Evolutionary conservation across 345 rosid genomes (phyloP).

Genomic region (thale cress (Arabidopsis thaliana)): TAIR10.1 NC_003074.8:21360001-21360500

Average conservation of each 20-base stretch:
- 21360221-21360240: slow-evolving; percentile 13
- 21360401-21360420: slow-evolving; percentile 92
- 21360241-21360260: slow-evolving; percentile 15
- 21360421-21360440: slow-evolving; percentile 98
- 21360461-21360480: slow-evolving; percentile 70
- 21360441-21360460: slow-evolving; percentile 76
- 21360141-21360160: slow-evolving; percentile 12
- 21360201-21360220: slow-evolving; percentile 11
- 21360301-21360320: slow-evolving; percentile 99
- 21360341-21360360: slow-evolving; percentile 92
- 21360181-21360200: slow-evolving; percentile 15
- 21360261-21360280: slow-evolving; percentile 50
- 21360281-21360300: slow-evolving; percentile 97
- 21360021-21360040: background rate
- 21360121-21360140: background rate
- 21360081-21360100: background rate
- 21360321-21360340: slow-evolving; percentile 96
- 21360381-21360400: slow-evolving; percentile 97
- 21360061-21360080: background rate
- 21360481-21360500: slow-evolving; percentile 47
- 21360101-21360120: background rate
- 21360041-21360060: slow-evolving; percentile 1
- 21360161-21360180: slow-evolving; percentile 3
- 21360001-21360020: background rate
- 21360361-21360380: slow-evolving; percentile 89